These are phyloP conservation scores for Symbiodinium pilosum DNA, from an alignment of 73 alveolate genomes.

Conservation along the genomic window DNA sequence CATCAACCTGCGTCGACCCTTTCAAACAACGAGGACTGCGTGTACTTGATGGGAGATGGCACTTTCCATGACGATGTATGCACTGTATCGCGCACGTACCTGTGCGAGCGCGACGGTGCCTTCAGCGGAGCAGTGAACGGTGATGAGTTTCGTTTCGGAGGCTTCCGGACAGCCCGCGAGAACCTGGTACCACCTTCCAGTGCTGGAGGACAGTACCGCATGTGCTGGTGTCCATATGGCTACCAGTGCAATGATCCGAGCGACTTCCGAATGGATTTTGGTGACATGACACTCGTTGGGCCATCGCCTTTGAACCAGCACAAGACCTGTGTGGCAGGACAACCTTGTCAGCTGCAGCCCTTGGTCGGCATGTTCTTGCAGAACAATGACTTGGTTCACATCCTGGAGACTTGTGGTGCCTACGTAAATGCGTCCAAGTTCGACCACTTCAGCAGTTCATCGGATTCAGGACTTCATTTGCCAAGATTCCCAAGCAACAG, in stretches of 20 bases:
- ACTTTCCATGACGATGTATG: conserved; percentile 37
- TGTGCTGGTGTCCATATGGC: conserved; percentile 64
- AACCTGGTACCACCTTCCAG: conserved; percentile 28
- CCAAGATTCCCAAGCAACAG: conserved; percentile 54
- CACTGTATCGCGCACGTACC: not conserved
- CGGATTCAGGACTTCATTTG: conserved; percentile 15
- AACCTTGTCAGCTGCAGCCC: conserved; percentile 12
- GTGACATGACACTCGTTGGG: conserved; percentile 38
- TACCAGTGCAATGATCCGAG: conserved; percentile 29
- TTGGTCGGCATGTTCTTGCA: conserved; percentile 20
- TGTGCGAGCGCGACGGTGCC: conserved; percentile 51
- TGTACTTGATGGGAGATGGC: conserved; percentile 19
- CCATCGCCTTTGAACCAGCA: conserved; percentile 58
- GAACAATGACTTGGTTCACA: conserved; percentile 28
- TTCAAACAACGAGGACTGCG: conserved; percentile 69
- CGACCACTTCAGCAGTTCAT: not conserved
- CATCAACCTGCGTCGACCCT: conserved; percentile 32
- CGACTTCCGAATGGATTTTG: conserved; percentile 71
- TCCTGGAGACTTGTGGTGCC: conserved; percentile 53
- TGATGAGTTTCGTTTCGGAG: conserved; percentile 72
- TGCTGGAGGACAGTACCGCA: conserved; percentile 68
- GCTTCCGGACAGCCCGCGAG: conserved; percentile 40
- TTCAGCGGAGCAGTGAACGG: conserved; percentile 43
- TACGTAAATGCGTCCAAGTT: conserved; percentile 49
- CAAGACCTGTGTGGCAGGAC: conserved; percentile 92